Base-by-base conservation (phyloP, 805 yeast genomes). In the Wickerhamiella brachini region DNA sequence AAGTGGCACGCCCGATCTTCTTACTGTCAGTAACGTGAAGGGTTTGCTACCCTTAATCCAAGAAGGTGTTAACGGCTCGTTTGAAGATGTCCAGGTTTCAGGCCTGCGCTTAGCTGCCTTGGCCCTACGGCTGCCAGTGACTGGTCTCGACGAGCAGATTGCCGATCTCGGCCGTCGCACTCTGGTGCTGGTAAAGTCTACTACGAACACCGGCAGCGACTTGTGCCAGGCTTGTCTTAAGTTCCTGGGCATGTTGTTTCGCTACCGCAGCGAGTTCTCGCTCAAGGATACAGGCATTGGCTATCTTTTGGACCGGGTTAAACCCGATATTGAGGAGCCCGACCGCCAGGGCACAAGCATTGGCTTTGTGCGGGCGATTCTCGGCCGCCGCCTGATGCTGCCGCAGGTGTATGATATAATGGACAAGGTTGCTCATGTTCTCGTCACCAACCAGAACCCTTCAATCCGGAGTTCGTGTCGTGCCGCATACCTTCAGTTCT, bases 361-460 rank as follows among this genome's bases (percentile, higher is more conserved):
- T 65, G 80, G 81, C 49, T 88, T 90, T 59, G 65, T 93, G 58
- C 83, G 81, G 56, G 78, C 96, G 0, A 72, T 89, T n/a, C 73
- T 90, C 38, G 66, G 83, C 12, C 81, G 81, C 56, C 87, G 80
- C 58, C 71, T 85, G 18, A 71, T 82, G 76, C 69, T 88, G 20
- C 88, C 97, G 0, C 97, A 93, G 62, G 76, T 93, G 1, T 93
- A 93, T 62, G 97, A 89, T 58, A 76, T 83, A 1, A 81, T 90
- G 82, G 94, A 85, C 53, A 74, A 74, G 47, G 81, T 90, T 3
- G 75, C 93, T 9, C 77, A 80, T 53, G 83, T 87, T 23, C 84
- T 93, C 95, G 81, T 93, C 24, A 89, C 95, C 1, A 86, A 85
- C 65, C 95, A 87, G 53, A 74, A 90, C 2, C 77, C 77, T 48